Conservation (phyloP, 169 alveolate species). For the Plasmodium relictum region DNA sequence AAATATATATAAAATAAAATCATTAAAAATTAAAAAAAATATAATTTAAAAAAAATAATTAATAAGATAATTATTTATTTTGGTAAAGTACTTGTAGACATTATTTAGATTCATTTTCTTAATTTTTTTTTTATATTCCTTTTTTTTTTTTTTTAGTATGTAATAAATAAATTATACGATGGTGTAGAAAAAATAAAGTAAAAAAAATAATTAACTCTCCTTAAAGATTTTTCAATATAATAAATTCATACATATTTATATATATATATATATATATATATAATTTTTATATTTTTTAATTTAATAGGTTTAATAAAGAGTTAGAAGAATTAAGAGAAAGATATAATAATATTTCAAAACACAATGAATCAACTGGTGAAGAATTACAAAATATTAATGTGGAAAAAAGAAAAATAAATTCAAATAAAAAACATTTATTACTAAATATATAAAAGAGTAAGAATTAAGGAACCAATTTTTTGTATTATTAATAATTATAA, state of each 20-base stretch:
- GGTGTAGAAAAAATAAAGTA: constrained; percentile 66
- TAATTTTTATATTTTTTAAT: not conserved
- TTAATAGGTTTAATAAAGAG: constrained; percentile 39
- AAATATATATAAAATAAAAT: too few relatives aligned
- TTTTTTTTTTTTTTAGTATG: constrained; percentile 19
- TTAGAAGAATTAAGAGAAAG: constrained; percentile 57
- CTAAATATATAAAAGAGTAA: constrained; percentile 33
- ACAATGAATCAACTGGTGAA: not conserved
- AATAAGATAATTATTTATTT: too few relatives aligned
- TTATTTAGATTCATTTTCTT: not conserved
- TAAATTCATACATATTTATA: not conserved
- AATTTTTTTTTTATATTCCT: not conserved
- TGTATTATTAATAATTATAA: too few relatives aligned
- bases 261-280: constrained; percentile 1
- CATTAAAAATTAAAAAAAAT: too few relatives aligned
- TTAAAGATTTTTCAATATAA: not conserved
- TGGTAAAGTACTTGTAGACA: too few relatives aligned
- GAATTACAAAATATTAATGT: not conserved
- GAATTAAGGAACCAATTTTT: too few relatives aligned
- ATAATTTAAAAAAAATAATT: too few relatives aligned
- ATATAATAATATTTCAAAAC: constrained; percentile 35
- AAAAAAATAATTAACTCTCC: not conserved
- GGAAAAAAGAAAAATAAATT: not conserved
- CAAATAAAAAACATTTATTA: constrained; percentile 1
- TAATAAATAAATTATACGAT: constrained; percentile 20